Base-by-base conservation (phyloP, 2,329 filamentous ascomycete genomes). In the Paraphaeosphaeria sporulosa region DNA sequence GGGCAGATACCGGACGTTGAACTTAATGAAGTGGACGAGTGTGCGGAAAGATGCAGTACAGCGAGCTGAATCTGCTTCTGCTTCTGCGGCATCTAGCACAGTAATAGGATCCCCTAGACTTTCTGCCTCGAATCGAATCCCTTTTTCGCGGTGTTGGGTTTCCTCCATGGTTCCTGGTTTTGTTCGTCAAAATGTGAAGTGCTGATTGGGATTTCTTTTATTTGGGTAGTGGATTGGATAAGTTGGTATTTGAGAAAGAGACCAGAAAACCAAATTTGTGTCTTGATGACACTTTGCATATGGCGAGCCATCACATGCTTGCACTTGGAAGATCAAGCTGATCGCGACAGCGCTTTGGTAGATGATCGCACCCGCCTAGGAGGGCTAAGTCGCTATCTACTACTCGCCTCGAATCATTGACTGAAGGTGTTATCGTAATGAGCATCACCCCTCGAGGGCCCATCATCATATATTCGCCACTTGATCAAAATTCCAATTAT, bases 1-100 rank as follows among this genome's bases (percentile, higher is more conserved):
- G 32, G 49, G 17, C 12, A 58, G 43, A 44, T 48, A 55, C 8
- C 19, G 4, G n/a, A 34, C 44, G 36, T 59, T 44, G 27, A 49
- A 34, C 23, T 55, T 49, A 2, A 59, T 15, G 27, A 59, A 59
- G 34, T 59, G 10, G 36, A 55, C 13, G 2, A 55, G 46, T 12
- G 57, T 51, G 5, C 57, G 51, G 15, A 59, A 59, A 13, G 44
- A 30, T 21, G 55, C 36, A 17, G 27, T 42, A 17, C n/a, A 42
- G 3, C 10, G n/a, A 13, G 34, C 30, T 10, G 17, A 21, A 2
- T 19, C 13, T 27, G 4, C 12, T 40, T 52, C 34, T 5, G 23
- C 32, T 2, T 5, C 13, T 15, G 6, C 17, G 9, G 9, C 36
- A 15, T 38, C 36, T 13, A 38, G 17, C 9, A 13, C 17, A 17